Percentiles rank a stretch among this genome's conserved stretches.
Evolutionary conservation across 1,284 basidiomycete species (phyloP).

Genomic region (Exobasidium rhododendri): DNA sequence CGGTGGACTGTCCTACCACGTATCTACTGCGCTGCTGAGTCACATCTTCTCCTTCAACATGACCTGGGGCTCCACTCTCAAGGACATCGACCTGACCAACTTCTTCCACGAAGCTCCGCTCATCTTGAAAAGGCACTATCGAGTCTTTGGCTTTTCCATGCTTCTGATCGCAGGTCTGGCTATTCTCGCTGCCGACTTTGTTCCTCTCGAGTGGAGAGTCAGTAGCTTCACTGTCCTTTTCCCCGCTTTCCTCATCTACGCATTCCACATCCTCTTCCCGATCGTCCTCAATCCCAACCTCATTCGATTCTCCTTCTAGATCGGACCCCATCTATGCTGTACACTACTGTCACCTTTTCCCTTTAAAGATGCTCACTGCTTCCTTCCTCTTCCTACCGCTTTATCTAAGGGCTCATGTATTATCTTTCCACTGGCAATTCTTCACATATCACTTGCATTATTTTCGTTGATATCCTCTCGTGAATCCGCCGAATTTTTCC

Average conservation of each 20-base stretch:
- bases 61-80: conserved; percentile 61
- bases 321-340: no score
- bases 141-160: conserved; percentile 62
- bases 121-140: conserved; percentile 58
- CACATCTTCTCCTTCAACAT: conserved; percentile 81
- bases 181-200: conserved; percentile 60
- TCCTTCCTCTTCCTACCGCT: no score
- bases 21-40: conserved; percentile 70
- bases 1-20: conserved; percentile 42
- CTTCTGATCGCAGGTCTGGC: conserved; percentile 61
- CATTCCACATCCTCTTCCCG: conserved; percentile 33
- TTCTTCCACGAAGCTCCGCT: conserved; percentile 82
- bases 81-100: conserved; percentile 58
- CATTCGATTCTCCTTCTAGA: conserved; percentile 35
- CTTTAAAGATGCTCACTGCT: no score
- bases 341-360: no score
- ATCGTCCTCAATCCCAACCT: conserved; percentile 35
- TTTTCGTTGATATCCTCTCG: no score
- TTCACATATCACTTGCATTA: no score
- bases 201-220: conserved; percentile 65
- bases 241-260: conserved; percentile 7
- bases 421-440: no score
- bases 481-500: no score
- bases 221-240: conserved; percentile 22
- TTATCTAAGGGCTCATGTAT: no score